Evolutionary conservation across 2,329 filamentous ascomycete species (phyloP), one percentile per base, ranked within the genome.

Genomic region (Colletotrichum aenigma): DNA sequence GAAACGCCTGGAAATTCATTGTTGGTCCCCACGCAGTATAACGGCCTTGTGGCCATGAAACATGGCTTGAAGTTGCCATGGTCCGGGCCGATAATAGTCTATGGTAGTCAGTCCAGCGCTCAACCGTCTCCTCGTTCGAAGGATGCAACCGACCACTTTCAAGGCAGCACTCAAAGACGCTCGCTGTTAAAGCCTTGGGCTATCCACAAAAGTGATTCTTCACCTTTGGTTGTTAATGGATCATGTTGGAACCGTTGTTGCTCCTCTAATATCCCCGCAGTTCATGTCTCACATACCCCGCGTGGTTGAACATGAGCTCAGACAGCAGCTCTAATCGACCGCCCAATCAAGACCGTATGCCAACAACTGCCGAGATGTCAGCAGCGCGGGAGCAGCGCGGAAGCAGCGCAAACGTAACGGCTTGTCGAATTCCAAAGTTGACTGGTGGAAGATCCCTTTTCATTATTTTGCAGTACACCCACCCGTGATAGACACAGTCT

Each of bases 201-300:
- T 0, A 7, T 48, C 3, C 0, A 7, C 18, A 21, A 10, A 0
- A n/a, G 16, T 0, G 43, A 21, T 7, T 12, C 43, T 48, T 7
- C 5, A 48, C 43, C 9, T 48, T 48, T 12, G 2, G 9, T 12
- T 21, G 9, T 21, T 3, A 48, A 21, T 10, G 9, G 0, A 4
- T 10, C 6, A 3, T n/a, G 5, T 12, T 48, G 10, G 18, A 21
- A 4, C 1, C 43, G 43, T 48, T 48, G 18, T n/a, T 18, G n/a
- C 43, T n/a, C 18, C 18, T 4, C 8, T 21, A 10, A 21, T 21
- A n/a, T 21, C 43, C 43, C 43, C 10, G 18, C 16, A 48, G 18
- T 21, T 12, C 43, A 13, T 7, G 43, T 48, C 43, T 48, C 18
- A 21, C 43, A 48, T 48, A 43, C 18, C 43, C 43, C 43, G 43